phyloP scores from a whole-genome alignment of 1,139 yeast genomes.

The Yamadazyma spencermartinsiae region DNA sequence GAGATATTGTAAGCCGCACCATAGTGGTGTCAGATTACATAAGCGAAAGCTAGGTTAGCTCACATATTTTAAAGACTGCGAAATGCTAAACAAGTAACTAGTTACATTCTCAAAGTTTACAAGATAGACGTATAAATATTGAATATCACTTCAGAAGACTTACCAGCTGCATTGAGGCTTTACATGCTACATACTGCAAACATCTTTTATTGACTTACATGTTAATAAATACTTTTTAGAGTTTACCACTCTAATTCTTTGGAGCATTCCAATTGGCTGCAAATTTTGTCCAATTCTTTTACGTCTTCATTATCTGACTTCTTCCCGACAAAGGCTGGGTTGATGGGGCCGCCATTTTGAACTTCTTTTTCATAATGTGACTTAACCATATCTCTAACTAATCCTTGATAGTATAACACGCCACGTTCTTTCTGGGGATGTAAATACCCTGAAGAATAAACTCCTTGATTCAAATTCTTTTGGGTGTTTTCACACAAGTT shows the following conservation, averaged over 20 bases:
- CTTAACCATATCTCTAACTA: conserved; percentile 61
- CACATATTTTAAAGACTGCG: too few species aligned
- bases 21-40: too few species aligned
- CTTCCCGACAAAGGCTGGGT: conserved; percentile 51
- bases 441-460: conserved; percentile 56
- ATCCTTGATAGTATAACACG: conserved; percentile 55
- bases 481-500: conserved; percentile 60
- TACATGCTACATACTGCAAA: too few species aligned
- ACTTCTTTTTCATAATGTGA: conserved; percentile 49
- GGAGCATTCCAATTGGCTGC: conserved; percentile 48
- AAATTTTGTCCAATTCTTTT: conserved; percentile 50
- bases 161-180: too few species aligned
- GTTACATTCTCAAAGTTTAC: too few species aligned
- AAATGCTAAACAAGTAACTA: too few species aligned
- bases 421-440: conserved; percentile 62
- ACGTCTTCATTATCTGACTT: conserved; percentile 41
- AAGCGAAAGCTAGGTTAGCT: too few species aligned
- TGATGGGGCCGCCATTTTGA: conserved; percentile 43
- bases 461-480: conserved; percentile 59
- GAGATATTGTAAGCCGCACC: too few species aligned
- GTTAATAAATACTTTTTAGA: too few species aligned
- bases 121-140: too few species aligned
- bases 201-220: too few species aligned
- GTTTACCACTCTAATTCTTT: conserved; percentile 8
- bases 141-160: too few species aligned